Evolutionary conservation across 371 early-diverging fungal genomes (phyloP), one percentile per base, ranked within the genome.

Genomic region (Mortierella sp.): DNA sequence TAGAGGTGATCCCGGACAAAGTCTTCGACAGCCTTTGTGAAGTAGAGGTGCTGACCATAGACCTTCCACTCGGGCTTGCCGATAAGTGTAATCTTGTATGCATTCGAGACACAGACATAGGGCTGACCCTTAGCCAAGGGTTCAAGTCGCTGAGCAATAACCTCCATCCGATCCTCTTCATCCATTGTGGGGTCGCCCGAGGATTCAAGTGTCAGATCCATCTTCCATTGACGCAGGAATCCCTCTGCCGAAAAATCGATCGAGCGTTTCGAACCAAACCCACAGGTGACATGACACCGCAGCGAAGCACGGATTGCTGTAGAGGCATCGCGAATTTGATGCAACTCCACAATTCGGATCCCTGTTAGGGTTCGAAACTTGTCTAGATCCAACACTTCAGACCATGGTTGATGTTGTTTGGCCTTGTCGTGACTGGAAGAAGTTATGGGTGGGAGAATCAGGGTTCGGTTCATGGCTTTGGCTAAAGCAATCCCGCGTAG

Each of bases 401-500:
- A 75, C 76, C 76, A 75, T 15, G 76, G 76, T 28, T 75, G 76
- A 23, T 66, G 62, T 47, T 68, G 47, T 48, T 68, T 68, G 19
- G 64, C 58, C 53, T 70, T 70, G 48, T 75, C 76, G 18, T 68
- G 68, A 29, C 66, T 68, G 7, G 71, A 70, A 4, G 71, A 44
- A 4, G 76, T 70, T 61, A 75, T 67, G 18, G 76, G 71, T 14
- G 76, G 76, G 43, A 75, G 58, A 60, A 75, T 70, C 53, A 75
- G 45, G 26, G 76, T 70, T 18, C 71, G 67, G 46, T 47, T 61
- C 2, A 75, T 57, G 1, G 67, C 63, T 23, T 70, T 48, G 26
- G 76, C 76, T 4, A 75, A 52, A 12, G 67, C 64, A 48, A 75
- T 53, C 2, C 68, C 68, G n/a, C 76, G 60, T 14, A 75, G 60